Conservation (phyloP, 179 eudicot genomes). For the Silene vulgaris region DNA sequence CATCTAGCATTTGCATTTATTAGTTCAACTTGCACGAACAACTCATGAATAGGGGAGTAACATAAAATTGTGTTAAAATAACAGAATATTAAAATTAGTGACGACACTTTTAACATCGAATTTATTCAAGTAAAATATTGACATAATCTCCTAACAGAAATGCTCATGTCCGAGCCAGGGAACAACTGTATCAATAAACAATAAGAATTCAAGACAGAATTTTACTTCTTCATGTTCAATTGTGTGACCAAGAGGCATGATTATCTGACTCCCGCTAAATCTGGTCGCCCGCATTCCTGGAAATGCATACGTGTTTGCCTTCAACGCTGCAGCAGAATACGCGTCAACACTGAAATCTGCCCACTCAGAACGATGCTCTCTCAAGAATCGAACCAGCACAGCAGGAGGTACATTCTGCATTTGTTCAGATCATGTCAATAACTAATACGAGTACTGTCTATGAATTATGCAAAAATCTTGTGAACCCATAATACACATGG, state of each 20-base stretch:
- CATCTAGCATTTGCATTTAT: constrained; percentile 40
- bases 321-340: constrained; percentile 39
- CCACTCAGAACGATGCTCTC: constrained; percentile 61
- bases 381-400: constrained; percentile 39
- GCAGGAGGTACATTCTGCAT: constrained; percentile 48
- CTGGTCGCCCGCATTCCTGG: constrained; percentile 35
- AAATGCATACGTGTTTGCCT: constrained; percentile 33
- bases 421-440: neutral
- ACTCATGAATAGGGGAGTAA: neutral
- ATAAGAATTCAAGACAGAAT: neutral
- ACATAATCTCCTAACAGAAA: neutral
- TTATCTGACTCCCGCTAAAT: constrained; percentile 39
- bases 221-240: constrained; percentile 46
- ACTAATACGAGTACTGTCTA: neutral
- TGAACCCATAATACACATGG: neutral
- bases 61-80: neutral
- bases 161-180: neutral
- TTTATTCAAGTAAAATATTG: too few relatives aligned
- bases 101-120: too few relatives aligned
- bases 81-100: neutral
- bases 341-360: constrained; percentile 49
- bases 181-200: neutral
- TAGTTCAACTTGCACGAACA: constrained; percentile 1
- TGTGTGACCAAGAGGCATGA: constrained; percentile 46
- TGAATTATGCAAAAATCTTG: neutral